A percentile compares a stretch with the other conserved stretches of the same genome.
Evolutionary conservation across 2,329 filamentous ascomycete species (phyloP).

Genomic region (Fusarium dimerum): DNA sequence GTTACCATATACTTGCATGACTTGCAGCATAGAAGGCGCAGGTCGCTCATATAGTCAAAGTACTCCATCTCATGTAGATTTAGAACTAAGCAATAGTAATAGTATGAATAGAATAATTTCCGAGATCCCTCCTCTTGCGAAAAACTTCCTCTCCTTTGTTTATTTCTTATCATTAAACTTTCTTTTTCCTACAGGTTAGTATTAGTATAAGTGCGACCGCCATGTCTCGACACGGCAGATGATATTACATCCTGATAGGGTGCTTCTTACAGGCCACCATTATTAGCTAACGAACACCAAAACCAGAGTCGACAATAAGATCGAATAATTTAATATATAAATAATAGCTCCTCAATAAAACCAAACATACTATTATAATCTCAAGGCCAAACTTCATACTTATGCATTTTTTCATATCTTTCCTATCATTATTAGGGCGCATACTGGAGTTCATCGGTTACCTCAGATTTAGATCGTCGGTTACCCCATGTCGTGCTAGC

Average conservation of each 20-base stretch:
- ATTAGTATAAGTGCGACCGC: conserved; percentile 1
- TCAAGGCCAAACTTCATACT: background rate
- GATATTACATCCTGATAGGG: conserved; percentile 2
- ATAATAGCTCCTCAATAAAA: conserved; percentile 3
- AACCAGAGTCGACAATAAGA: conserved; percentile 1
- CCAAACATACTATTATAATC: background rate
- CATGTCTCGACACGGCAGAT: background rate
- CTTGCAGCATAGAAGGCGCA: conserved; percentile 1
- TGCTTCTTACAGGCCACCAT: conserved; percentile 2
- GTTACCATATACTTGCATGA: conserved; percentile 4
- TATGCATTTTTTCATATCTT: conserved; percentile 3
- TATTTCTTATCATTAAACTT: conserved; percentile 5
- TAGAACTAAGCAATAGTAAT: conserved; percentile 1
- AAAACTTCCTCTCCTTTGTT: conserved; percentile 2
- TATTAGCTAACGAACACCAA: conserved; percentile 1
- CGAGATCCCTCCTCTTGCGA: background rate
- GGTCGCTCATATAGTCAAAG: conserved; percentile 1
- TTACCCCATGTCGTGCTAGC: background rate
- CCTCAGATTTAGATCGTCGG: conserved; percentile 3
- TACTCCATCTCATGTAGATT: conserved; percentile 2
- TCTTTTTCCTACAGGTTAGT: conserved; percentile 2
- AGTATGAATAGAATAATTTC: background rate
- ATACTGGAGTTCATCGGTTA: background rate
- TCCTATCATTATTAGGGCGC: background rate
- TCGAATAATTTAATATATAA: background rate